Evolutionary conservation across 2,329 filamentous ascomycete species (phyloP), one percentile per base, ranked within the genome.

Genomic region (Raffaelea arxii): DNA sequence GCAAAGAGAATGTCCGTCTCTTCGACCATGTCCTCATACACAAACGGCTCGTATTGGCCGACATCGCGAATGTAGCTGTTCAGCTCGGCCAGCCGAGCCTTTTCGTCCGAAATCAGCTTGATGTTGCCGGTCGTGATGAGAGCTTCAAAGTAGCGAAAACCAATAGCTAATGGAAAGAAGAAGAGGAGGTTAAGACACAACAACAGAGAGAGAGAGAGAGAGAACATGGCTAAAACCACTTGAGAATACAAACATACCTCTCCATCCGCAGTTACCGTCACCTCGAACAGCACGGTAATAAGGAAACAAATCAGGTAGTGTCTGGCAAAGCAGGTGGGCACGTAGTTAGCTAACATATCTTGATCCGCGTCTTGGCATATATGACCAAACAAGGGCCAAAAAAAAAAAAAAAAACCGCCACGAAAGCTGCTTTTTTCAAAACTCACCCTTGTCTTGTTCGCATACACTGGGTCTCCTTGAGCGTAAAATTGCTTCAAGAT

Each of bases 221-320:
- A 12, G 12, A 25, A 43, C 22, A 38, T 4, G 40, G 4, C 10
- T 7, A 22, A 18, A 30, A 22, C 16, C 5, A 38, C 30, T 40
- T 6, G 24, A 24, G 14, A 11, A 41, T 25, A 44, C 4, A 5
- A 24, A 69, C 82, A 71, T 74, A 96, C 91, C 92, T 83, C 91
- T 80, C 91, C 92, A 97, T 58, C 91, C 92, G 66, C 92, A 97
- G 62, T 94, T 94, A 49, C 92, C 92, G 67, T 97, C 91, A 45
- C 92, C 91, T 64, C 85, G 82, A 62, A 95, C 80, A 11, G 83
- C 83, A 46, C 92, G 86, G 61, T 91, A 95, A 61, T 89, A 82
- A 19, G 87, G 86, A 64, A 94, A 95, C 47, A 84, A 87, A 56
- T 82, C 75, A 6, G 89, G 84, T 46, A 98, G 75, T 19, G 82